Evolutionary conservation across 1,139 yeast species (phyloP).

Genomic region (Scheffersomyces parashehatae): DNA sequence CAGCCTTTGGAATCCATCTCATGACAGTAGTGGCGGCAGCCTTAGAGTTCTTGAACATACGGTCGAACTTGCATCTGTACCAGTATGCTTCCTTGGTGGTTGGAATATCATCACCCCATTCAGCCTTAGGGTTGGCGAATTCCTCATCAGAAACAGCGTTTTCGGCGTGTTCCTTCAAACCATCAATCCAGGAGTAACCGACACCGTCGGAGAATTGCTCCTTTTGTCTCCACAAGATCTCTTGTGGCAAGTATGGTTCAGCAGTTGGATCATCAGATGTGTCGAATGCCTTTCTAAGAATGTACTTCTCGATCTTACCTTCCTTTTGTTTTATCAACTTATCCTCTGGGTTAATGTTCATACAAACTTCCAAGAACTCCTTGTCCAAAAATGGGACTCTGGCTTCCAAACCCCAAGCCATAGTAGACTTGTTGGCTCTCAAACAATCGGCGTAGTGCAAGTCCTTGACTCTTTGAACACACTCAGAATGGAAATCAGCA

Average conservation of each 20-base stretch:
- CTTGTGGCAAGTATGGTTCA: slow-evolving; percentile 89
- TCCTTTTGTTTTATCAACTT: slow-evolving; percentile 72
- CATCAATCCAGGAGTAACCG: slow-evolving; percentile 99
- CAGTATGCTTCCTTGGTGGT: slow-evolving; percentile 98
- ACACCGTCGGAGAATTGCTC: slow-evolving; percentile 99
- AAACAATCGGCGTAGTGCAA: slow-evolving; percentile 95
- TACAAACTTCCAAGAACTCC: slow-evolving; percentile 84
- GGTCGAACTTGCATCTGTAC: slow-evolving; percentile 96
- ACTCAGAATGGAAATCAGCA: slow-evolving; percentile 89
- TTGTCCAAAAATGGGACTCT: slow-evolving; percentile 98
- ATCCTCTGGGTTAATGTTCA: slow-evolving; percentile 93
- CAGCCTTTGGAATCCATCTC: slow-evolving; percentile 99
- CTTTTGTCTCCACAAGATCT: slow-evolving; percentile 98
- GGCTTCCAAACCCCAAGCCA: slow-evolving; percentile 99
- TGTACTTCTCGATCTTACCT: slow-evolving; percentile 89
- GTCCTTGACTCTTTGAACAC: slow-evolving; percentile 95
- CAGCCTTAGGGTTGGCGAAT: slow-evolving; percentile 84
- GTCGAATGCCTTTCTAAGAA: slow-evolving; percentile 95
- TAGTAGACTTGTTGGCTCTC: slow-evolving; percentile 98
- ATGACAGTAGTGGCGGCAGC: slow-evolving; percentile 96
- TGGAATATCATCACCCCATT: slow-evolving; percentile 95
- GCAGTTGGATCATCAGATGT: slow-evolving; percentile 69
- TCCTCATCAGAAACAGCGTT: slow-evolving; percentile 83
- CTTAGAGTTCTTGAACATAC: slow-evolving; percentile 73
- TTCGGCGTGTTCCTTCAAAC: slow-evolving; percentile 94